A percentile compares a stretch with the other conserved stretches of the same genome.
These are phyloP conservation scores for Gryganskiella cystojenkinii DNA, from an alignment of 192 early-diverging fungal species.

Conservation along the genomic window DNA sequence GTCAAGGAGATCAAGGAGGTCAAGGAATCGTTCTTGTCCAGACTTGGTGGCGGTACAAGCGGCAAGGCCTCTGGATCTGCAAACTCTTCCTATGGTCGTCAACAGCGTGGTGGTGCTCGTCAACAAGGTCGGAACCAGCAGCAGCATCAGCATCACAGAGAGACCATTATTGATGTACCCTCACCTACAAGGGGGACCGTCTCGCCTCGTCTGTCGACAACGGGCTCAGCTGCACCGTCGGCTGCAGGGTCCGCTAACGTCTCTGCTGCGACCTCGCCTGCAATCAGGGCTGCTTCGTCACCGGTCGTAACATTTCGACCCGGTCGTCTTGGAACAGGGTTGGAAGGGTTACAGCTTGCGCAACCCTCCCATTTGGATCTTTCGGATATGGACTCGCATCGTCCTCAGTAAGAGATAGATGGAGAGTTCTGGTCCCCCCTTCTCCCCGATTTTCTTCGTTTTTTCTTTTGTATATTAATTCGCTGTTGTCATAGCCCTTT, in stretches of 20 bases:
- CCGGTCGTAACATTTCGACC: not conserved
- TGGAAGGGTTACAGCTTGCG: conserved; percentile 19
- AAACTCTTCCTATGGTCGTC: too few species aligned
- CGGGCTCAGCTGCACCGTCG: too few species aligned
- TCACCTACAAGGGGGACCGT: too few species aligned
- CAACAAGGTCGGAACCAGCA: not conserved
- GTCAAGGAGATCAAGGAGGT: not conserved
- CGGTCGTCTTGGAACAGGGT: conserved; percentile 4
- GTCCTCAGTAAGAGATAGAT: too few species aligned
- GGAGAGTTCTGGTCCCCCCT: too few species aligned
- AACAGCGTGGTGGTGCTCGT: not conserved
- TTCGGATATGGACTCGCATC: not conserved
- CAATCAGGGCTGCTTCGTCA: not conserved
- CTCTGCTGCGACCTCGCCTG: conserved; percentile 14
- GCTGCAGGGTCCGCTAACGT: not conserved
- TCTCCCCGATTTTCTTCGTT: too few species aligned
- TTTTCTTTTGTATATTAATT: too few species aligned
- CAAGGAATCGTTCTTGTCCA: not conserved
- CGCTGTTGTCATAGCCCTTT: too few species aligned
- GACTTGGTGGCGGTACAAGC: too few species aligned
- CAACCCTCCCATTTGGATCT: conserved; percentile 38
- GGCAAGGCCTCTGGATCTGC: not conserved
- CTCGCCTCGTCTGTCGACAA: not conserved
- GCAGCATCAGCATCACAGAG: too few species aligned
- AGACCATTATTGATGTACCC: too few species aligned